Conservation (phyloP, 75 land plant species). For the Isoetes taiwanensis region DNA sequence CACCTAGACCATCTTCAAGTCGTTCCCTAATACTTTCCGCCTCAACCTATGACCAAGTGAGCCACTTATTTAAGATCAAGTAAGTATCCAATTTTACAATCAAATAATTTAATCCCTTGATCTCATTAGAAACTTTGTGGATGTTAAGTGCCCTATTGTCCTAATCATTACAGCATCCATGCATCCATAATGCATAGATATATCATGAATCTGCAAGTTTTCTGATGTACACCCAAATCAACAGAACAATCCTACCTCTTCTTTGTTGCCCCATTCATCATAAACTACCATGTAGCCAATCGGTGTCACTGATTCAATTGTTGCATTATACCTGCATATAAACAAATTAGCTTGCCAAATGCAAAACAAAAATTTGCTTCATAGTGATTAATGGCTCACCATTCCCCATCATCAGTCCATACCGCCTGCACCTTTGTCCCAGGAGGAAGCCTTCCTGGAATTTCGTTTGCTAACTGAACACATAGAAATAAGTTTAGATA, state of each 20-base stretch:
- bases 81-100: no score
- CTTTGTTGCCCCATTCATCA: slow-evolving; percentile 87
- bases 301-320: slow-evolving; percentile 57
- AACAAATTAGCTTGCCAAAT: neutral
- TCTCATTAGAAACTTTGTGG: no score
- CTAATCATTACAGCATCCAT: no score
- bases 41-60: slow-evolving; percentile 70
- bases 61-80: no score
- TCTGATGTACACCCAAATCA: no score
- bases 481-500: neutral
- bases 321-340: slow-evolving; percentile 81
- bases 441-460: slow-evolving; percentile 35
- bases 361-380: neutral
- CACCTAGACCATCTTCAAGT: slow-evolving; percentile 22
- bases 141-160: no score
- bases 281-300: slow-evolving; percentile 69
- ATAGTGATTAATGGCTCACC: slow-evolving; percentile 26
- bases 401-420: slow-evolving; percentile 96
- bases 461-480: neutral
- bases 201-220: no score
- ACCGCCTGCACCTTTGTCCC: slow-evolving; percentile 91
- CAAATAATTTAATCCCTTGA: no score
- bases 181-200: no score
- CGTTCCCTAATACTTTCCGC: slow-evolving; percentile 60
- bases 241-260: slow-evolving; percentile 81